Conservation (phyloP, 192 early-diverging fungal species). For the Podila epigama region DNA sequence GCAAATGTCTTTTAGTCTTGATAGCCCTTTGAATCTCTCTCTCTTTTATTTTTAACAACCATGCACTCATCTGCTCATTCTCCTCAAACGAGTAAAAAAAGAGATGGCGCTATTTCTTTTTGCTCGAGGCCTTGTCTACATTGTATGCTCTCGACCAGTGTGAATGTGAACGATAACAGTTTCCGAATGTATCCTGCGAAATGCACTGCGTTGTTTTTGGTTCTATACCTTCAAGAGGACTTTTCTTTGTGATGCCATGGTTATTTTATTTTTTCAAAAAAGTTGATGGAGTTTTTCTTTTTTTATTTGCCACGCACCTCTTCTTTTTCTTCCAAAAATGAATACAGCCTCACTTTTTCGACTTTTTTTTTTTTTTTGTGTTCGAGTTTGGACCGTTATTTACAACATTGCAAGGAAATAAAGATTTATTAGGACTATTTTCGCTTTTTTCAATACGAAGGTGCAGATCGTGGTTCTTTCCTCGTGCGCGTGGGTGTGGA, state of each 20-base stretch:
- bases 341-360: too few relatives aligned
- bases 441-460: slow-evolving; percentile 1
- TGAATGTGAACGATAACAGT: too few relatives aligned
- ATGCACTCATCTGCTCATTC: neutral
- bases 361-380: too few relatives aligned
- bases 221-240: slow-evolving; percentile 64
- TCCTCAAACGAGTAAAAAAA: neutral
- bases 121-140: neutral
- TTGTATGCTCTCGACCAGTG: neutral
- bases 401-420: too few relatives aligned
- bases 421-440: too few relatives aligned
- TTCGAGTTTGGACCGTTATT: too few relatives aligned
- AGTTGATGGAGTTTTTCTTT: too few relatives aligned
- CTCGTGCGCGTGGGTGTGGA: slow-evolving; percentile 10
- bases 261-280: neutral
- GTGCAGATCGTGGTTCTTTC: slow-evolving; percentile 7
- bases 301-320: too few relatives aligned
- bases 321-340: too few relatives aligned
- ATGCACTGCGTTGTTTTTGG: too few relatives aligned
- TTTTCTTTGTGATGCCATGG: slow-evolving; percentile 58
- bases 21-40: too few relatives aligned
- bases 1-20: slow-evolving; percentile 1
- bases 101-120: neutral
- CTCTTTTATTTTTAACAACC: neutral
- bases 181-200: too few relatives aligned